Conservation (phyloP, 176 grass and related monocot genomes). For the Tuctoria greenei region DNA sequence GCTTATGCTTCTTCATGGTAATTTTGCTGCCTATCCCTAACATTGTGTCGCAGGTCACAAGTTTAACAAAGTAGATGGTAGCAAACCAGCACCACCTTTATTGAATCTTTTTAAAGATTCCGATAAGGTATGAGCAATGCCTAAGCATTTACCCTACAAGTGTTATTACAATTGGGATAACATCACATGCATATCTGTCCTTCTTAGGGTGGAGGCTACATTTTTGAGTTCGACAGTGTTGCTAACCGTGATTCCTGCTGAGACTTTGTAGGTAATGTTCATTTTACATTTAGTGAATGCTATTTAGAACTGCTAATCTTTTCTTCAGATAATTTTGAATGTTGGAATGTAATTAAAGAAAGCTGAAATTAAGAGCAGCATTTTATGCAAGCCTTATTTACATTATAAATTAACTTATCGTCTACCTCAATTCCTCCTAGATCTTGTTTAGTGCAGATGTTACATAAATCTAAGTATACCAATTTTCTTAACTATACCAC, state of each 20-base stretch:
- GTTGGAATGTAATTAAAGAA: conserved; percentile 1
- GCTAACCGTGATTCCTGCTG: conserved; percentile 57
- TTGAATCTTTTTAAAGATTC: conserved; percentile 91
- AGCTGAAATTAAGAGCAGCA: neutral
- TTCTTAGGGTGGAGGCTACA: conserved; percentile 81
- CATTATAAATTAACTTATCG: neutral
- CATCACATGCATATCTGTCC: neutral
- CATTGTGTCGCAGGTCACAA: conserved; percentile 66
- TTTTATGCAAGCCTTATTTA: neutral
- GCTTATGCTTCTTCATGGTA: conserved; percentile 15
- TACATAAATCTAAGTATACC: neutral
- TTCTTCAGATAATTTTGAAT: neutral
- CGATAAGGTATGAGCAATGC: conserved; percentile 63
- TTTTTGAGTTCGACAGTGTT: conserved; percentile 92
- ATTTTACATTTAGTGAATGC: conserved; percentile 12
- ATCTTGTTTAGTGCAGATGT: too few relatives aligned
- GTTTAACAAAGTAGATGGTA: conserved; percentile 89
- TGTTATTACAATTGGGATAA: neutral
- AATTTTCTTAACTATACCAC: neutral
- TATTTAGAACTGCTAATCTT: neutral
- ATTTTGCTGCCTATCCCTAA: conserved; percentile 16
- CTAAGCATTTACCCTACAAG: conserved; percentile 5
- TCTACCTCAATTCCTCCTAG: neutral
- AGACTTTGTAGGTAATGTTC: conserved; percentile 79
- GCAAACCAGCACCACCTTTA: conserved; percentile 76